Conservation (phyloP, 2,329 filamentous ascomycete species). For the Fusarium anthophilum region DNA sequence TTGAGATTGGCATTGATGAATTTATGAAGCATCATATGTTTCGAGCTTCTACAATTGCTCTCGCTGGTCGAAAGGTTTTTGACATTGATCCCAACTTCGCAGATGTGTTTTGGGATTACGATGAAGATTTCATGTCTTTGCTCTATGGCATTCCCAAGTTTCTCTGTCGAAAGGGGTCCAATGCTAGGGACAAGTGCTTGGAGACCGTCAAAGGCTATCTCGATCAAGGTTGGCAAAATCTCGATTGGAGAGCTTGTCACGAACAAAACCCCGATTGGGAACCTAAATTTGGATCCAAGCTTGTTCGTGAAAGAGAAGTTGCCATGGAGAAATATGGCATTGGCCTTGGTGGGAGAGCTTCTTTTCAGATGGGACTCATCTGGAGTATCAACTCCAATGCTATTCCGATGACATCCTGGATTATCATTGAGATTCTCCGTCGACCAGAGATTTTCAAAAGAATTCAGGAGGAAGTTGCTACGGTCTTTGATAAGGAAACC, state of each 20-base stretch:
- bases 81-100: conserved; percentile 28
- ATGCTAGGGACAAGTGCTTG: conserved; percentile 32
- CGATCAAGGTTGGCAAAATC: conserved; percentile 13
- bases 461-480: conserved; percentile 22
- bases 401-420: conserved; percentile 39
- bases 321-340: conserved; percentile 38
- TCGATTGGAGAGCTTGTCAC: conserved; percentile 19
- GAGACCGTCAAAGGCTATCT: conserved; percentile 28
- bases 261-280: conserved; percentile 30
- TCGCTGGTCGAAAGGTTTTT: conserved; percentile 26
- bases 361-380: conserved; percentile 39
- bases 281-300: conserved; percentile 35
- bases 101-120: conserved; percentile 36
- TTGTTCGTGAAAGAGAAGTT: conserved; percentile 36
- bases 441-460: conserved; percentile 28
- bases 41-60: conserved; percentile 34
- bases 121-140: conserved; percentile 37
- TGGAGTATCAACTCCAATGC: conserved; percentile 41
- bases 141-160: conserved; percentile 36
- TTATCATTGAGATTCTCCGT: conserved; percentile 36
- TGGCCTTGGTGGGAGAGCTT: conserved; percentile 32
- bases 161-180: conserved; percentile 32
- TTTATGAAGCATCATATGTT: conserved; percentile 39
- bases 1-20: conserved; percentile 30
- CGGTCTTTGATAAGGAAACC: conserved; percentile 3